Evolutionary conservation across 2,329 filamentous ascomycete genomes (phyloP).

Genomic region (Monilinia aucupariae): DNA sequence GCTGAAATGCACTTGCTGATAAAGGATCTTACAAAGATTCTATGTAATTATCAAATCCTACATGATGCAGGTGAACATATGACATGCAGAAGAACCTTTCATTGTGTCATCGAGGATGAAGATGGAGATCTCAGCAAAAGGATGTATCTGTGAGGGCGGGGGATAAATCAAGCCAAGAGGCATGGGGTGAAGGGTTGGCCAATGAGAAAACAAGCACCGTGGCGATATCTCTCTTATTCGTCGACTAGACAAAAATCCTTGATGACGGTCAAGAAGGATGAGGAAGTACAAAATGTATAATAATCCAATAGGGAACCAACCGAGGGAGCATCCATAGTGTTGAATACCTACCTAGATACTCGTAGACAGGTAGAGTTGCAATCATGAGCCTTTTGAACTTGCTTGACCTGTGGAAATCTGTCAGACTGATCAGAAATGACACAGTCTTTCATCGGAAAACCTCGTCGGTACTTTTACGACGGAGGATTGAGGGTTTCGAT

Average conservation of each 20-base stretch:
- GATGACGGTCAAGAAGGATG: background rate
- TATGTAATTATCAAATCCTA: background rate
- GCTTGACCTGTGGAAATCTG: background rate
- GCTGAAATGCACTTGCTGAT: slow-evolving; percentile 4
- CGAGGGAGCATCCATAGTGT: background rate
- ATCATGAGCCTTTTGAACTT: background rate
- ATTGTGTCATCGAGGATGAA: background rate
- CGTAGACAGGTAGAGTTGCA: background rate
- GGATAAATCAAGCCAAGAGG: background rate
- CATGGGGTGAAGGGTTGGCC: background rate
- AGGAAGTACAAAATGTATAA: background rate
- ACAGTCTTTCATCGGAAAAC: background rate
- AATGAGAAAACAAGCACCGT: background rate
- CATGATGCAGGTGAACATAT: background rate
- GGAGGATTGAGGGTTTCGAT: background rate
- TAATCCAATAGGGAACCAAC: background rate
- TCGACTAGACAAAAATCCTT: background rate
- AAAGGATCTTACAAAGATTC: slow-evolving; percentile 3
- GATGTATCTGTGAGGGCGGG: background rate
- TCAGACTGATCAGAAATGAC: background rate
- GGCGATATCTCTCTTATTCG: background rate
- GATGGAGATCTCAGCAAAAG: background rate
- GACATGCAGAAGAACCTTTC: background rate
- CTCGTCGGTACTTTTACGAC: slow-evolving; percentile 1
- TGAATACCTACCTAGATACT: background rate